Evolutionary conservation across 2,329 filamentous ascomycete species (phyloP).

Genomic region (Colletotrichum filicis): DNA sequence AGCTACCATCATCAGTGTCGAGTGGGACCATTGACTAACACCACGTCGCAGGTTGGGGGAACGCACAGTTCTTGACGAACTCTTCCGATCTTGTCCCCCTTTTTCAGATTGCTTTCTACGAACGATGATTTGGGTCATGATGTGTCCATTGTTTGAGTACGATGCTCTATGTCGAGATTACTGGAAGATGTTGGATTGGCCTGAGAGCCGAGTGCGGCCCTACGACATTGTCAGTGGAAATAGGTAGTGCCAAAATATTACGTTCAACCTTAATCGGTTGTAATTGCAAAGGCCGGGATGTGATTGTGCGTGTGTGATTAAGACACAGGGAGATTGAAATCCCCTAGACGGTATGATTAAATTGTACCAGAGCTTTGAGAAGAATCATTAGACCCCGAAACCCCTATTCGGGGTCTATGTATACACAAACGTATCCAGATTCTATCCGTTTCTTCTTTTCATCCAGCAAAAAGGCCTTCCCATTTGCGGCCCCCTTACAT

Average conservation of each 20-base stretch:
- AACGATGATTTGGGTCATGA: neutral
- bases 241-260: neutral
- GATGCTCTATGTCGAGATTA: neutral
- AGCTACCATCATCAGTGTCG: slow-evolving; percentile 6
- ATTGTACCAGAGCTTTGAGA: slow-evolving; percentile 27
- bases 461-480: slow-evolving; percentile 24
- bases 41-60: neutral
- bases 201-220: neutral
- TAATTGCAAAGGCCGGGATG: too few relatives aligned
- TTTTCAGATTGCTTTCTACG: neutral
- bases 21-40: slow-evolving; percentile 28
- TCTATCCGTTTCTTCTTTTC: slow-evolving; percentile 31
- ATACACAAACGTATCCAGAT: slow-evolving; percentile 30
- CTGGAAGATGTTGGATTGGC: neutral
- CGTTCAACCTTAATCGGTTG: neutral
- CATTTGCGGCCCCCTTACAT: slow-evolving; percentile 12
- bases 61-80: neutral
- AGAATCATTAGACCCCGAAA: slow-evolving; percentile 17
- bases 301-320: neutral
- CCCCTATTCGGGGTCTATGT: slow-evolving; percentile 23
- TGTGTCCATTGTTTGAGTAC: slow-evolving; percentile 7
- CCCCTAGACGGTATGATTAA: slow-evolving; percentile 29
- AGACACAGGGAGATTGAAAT: slow-evolving; percentile 20
- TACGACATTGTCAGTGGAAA: neutral
- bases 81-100: neutral